A percentile compares a stretch with the other conserved stretches of the same genome.
Conservation (phyloP, 2,329 filamentous ascomycete species). For the Macrophomina tecta region DNA sequence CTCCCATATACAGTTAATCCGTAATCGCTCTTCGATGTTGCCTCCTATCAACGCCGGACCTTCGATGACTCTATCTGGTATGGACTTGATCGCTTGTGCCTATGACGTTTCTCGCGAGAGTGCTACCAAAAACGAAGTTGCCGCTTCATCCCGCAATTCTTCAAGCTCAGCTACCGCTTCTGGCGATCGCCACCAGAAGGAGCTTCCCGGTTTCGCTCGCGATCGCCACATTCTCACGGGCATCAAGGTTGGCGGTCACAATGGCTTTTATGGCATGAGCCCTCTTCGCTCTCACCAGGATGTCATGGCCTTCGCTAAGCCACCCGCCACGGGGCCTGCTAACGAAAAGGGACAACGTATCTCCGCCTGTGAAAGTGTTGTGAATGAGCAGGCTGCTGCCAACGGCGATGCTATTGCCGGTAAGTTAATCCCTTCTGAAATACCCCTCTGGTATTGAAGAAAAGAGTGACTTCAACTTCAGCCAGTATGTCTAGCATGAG, state of each 20-base stretch:
- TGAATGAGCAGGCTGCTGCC: no score
- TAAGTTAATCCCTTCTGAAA: no score
- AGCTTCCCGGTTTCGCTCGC: background rate
- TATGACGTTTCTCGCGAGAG: background rate
- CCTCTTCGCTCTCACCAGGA: background rate
- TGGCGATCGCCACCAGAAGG: background rate
- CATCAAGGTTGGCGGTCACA: background rate
- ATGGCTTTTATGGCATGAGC: background rate
- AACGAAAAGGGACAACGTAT: background rate
- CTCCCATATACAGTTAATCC: background rate
- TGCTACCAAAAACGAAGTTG: background rate
- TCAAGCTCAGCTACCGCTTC: background rate
- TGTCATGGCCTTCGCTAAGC: slow-evolving; percentile 6
- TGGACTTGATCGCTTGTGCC: background rate
- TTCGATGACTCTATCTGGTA: background rate
- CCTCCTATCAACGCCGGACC: background rate
- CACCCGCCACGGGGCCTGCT: background rate
- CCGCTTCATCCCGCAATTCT: background rate
- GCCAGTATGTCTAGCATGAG: background rate
- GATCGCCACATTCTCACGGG: background rate
- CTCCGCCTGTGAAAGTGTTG: no score
- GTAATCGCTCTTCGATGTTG: background rate
- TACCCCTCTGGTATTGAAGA: background rate
- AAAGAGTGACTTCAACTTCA: background rate
- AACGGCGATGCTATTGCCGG: background rate